phyloP scores from a whole-genome alignment of 345 rosid genomes.

The Moringa oleifera region DNA sequence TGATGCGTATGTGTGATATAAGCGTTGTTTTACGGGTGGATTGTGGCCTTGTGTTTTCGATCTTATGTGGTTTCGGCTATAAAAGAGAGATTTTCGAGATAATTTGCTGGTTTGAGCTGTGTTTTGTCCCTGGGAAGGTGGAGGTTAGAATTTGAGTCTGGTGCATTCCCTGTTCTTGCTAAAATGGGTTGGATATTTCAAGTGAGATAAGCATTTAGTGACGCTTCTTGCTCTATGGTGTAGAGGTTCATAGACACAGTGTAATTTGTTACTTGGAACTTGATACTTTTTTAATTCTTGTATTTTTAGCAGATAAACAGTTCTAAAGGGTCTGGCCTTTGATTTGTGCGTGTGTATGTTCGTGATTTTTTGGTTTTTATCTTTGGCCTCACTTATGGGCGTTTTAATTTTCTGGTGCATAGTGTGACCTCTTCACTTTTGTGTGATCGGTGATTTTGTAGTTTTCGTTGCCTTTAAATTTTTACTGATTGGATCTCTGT shows the following conservation, averaged over 20 bases:
- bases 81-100: conserved; percentile 14
- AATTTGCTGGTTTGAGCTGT: conserved; percentile 4
- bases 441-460: too few species aligned
- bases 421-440: neutral
- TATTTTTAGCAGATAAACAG: neutral
- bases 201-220: neutral
- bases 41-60: conserved; percentile 17
- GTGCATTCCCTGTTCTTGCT: neutral
- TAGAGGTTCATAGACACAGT: neutral
- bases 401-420: neutral
- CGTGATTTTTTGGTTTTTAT: neutral
- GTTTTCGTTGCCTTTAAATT: too few species aligned
- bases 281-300: too few species aligned
- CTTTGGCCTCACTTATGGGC: neutral
- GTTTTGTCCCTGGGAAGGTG: conserved; percentile 9
- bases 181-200: neutral
- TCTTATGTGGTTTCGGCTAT: conserved; percentile 20
- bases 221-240: neutral
- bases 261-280: neutral
- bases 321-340: neutral
- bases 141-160: neutral
- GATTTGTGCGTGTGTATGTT: too few species aligned
- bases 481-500: neutral
- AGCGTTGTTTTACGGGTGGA: neutral
- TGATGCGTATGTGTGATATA: too few species aligned